Percentiles rank a stretch among this genome's conserved stretches.
Conservation (phyloP, 495 filamentous ascomycete genomes). For the Aspergillus haitiensis region DNA sequence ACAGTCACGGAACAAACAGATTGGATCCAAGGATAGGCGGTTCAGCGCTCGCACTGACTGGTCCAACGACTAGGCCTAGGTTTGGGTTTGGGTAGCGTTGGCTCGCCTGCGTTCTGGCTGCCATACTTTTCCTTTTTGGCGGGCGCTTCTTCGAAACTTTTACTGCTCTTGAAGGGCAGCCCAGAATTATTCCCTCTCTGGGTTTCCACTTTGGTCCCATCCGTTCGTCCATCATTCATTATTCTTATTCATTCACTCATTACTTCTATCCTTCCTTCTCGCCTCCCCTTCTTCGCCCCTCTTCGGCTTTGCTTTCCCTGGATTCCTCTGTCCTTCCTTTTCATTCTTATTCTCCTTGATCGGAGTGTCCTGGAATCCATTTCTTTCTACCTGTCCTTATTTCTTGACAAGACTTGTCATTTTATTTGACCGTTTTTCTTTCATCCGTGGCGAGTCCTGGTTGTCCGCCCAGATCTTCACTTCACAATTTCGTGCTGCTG, state of each 20-base stretch:
- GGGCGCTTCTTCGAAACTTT: no score
- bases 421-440: constrained; percentile 18
- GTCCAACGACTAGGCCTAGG: not conserved
- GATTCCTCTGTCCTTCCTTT: constrained; percentile 30
- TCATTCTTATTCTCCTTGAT: constrained; percentile 41
- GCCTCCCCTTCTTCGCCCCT: constrained; percentile 30
- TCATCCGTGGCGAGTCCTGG: constrained; percentile 37
- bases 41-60: constrained; percentile 7
- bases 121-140: not conserved
- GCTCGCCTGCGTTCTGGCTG: not conserved
- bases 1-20: constrained; percentile 6
- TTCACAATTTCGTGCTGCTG: constrained; percentile 27
- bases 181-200: constrained; percentile 1
- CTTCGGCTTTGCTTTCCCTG: constrained; percentile 31
- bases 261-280: constrained; percentile 17
- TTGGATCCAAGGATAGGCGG: constrained; percentile 9
- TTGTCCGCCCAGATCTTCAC: constrained; percentile 38
- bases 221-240: constrained; percentile 4
- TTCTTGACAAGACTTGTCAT: constrained; percentile 30
- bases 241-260: constrained; percentile 14
- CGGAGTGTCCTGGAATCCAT: constrained; percentile 44
- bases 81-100: constrained; percentile 1
- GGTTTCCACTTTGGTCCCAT: not conserved
- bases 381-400: constrained; percentile 38
- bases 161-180: not conserved